phyloP scores from a whole-genome alignment of 345 rosid species.

The Dovyalis caffra region DNA sequence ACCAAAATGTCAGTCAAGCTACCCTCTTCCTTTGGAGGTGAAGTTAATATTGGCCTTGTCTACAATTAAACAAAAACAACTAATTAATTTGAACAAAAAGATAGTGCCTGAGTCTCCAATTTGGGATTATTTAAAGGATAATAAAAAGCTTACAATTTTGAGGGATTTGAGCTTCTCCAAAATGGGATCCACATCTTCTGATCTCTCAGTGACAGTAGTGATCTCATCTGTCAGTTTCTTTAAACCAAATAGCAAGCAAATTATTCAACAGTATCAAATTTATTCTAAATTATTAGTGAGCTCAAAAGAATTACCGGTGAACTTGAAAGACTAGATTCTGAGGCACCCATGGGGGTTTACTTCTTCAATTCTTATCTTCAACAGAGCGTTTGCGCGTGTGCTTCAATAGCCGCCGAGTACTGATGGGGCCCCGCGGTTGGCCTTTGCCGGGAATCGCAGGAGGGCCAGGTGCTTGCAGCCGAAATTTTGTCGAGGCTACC shows the following conservation, averaged over 20 bases:
- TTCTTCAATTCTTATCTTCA: neutral
- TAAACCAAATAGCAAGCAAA: neutral
- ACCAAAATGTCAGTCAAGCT: constrained; percentile 96
- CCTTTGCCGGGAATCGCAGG: neutral
- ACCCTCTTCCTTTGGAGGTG: constrained; percentile 55
- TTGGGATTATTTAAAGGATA: neutral
- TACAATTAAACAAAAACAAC: constrained; percentile 21
- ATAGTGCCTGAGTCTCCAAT: neutral
- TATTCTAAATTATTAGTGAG: neutral
- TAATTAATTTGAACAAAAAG: neutral
- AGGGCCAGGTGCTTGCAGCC: neutral
- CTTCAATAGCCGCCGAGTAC: neutral
- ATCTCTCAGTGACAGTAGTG: constrained; percentile 71
- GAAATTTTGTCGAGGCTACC: too few relatives aligned
- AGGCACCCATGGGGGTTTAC: constrained; percentile 20
- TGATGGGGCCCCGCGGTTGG: neutral
- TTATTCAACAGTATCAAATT: neutral
- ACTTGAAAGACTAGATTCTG: constrained; percentile 45
- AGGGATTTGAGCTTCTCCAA: constrained; percentile 78
- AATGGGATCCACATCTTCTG: constrained; percentile 63
- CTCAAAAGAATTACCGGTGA: constrained; percentile 42
- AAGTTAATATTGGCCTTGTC: constrained; percentile 74
- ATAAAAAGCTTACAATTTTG: constrained; percentile 52
- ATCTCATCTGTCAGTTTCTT: constrained; percentile 58
- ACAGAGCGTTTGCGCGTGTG: neutral